These are phyloP conservation scores for Kuraishia hungarica DNA, from an alignment of 805 yeast species.

Conservation along the genomic window DNA sequence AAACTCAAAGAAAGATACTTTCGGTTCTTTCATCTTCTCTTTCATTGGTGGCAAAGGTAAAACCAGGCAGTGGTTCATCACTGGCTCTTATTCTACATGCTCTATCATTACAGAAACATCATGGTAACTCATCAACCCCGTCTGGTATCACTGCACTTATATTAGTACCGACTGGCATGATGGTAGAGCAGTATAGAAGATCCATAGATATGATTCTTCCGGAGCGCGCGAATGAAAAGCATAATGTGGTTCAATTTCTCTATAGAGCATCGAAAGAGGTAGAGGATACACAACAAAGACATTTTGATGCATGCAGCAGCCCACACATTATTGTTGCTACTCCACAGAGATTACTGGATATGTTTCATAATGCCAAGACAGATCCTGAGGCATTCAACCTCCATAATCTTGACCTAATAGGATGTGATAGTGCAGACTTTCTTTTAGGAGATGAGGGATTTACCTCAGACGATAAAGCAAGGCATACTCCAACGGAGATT, in stretches of 20 bases:
- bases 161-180: conserved; percentile 15
- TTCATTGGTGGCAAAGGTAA: conserved; percentile 22
- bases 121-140: conserved; percentile 19
- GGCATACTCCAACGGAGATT: conserved; percentile 19
- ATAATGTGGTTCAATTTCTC: conserved; percentile 19
- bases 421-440: conserved; percentile 25
- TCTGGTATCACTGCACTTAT: conserved; percentile 14
- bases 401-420: conserved; percentile 17
- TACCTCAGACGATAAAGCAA: conserved; percentile 5
- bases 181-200: conserved; percentile 16
- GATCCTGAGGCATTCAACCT: conserved; percentile 14
- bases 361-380: conserved; percentile 21
- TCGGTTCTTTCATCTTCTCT: conserved; percentile 15
- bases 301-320: conserved; percentile 11
- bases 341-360: conserved; percentile 26
- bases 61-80: conserved; percentile 22
- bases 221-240: conserved; percentile 1
- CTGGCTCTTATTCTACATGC: conserved; percentile 18
- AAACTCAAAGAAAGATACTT: conserved; percentile 19
- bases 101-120: conserved; percentile 14
- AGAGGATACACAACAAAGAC: conserved; percentile 17
- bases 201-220: conserved; percentile 8
- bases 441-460: conserved; percentile 14
- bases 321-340: conserved; percentile 26
- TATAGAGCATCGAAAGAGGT: conserved; percentile 16